Conservation (phyloP, 306 rosid species). For the Bauhinia variegata region DNA sequence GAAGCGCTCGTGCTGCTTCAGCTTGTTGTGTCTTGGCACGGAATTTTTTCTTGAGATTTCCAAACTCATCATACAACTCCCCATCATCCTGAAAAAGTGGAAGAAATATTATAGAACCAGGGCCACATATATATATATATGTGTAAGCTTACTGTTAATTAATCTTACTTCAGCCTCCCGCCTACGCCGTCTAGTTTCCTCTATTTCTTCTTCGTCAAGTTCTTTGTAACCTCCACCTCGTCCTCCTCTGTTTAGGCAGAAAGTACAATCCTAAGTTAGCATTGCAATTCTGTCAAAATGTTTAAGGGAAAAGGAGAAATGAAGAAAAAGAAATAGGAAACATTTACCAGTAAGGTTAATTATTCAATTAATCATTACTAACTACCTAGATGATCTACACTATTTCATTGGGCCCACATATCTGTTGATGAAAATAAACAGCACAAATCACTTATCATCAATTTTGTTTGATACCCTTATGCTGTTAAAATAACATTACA, state of each 20-base stretch:
- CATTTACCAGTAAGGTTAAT: neutral
- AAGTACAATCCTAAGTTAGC: slow-evolving; percentile 28
- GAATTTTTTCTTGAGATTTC: slow-evolving; percentile 94
- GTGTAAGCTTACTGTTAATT: slow-evolving; percentile 25
- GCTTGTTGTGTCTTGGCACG: slow-evolving; percentile 90
- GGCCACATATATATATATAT: slow-evolving; percentile 8
- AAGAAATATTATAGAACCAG: slow-evolving; percentile 27
- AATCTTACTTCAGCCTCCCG: slow-evolving; percentile 93
- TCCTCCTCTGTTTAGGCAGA: slow-evolving; percentile 75
- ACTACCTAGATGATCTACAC: no score
- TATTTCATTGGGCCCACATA: no score
- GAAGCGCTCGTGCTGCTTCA: slow-evolving; percentile 72
- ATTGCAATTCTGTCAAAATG: slow-evolving; percentile 17
- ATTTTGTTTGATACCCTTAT: no score
- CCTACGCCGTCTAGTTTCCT: slow-evolving; percentile 92
- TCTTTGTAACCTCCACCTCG: slow-evolving; percentile 99
- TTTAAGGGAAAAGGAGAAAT: neutral
- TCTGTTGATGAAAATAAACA: no score
- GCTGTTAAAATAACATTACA: no score
- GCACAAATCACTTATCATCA: no score
- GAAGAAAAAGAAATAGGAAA: neutral
- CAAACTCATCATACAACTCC: slow-evolving; percentile 97
- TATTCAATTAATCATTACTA: no score
- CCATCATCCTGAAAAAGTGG: slow-evolving; percentile 80
- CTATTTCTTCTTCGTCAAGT: slow-evolving; percentile 96